Percentiles rank a stretch among this genome's conserved stretches.
Evolutionary conservation across 2,329 filamentous ascomycete genomes (phyloP).

Genomic region (Cephalotrichum gorgonifer): DNA sequence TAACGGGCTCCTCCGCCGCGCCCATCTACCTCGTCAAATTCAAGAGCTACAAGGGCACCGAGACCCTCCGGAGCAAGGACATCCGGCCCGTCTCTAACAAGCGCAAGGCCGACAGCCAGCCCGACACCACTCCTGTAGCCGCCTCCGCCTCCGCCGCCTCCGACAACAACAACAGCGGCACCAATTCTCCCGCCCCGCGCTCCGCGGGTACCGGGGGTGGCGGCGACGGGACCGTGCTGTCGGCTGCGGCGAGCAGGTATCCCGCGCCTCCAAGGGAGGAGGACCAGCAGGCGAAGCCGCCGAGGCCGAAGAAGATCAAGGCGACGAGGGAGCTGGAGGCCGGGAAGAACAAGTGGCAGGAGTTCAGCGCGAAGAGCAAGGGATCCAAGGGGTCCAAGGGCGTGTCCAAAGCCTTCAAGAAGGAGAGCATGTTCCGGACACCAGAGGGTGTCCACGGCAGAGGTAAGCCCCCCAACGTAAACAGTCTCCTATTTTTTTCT

Average conservation of each 20-base stretch:
- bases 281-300: slow-evolving; percentile 55
- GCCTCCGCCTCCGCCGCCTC: slow-evolving; percentile 27
- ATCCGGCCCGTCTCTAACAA: slow-evolving; percentile 73
- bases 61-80: slow-evolving; percentile 73
- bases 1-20: slow-evolving; percentile 82
- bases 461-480: slow-evolving; percentile 44
- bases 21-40: slow-evolving; percentile 94
- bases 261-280: slow-evolving; percentile 43
- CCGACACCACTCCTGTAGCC: slow-evolving; percentile 47
- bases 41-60: slow-evolving; percentile 78
- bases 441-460: slow-evolving; percentile 76
- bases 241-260: slow-evolving; percentile 47
- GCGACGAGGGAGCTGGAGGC: slow-evolving; percentile 85
- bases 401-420: slow-evolving; percentile 53
- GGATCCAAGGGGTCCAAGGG: slow-evolving; percentile 51
- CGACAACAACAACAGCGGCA: too few species aligned
- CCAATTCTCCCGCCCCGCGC: slow-evolving; percentile 11
- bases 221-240: slow-evolving; percentile 37
- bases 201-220: slow-evolving; percentile 8
- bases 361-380: slow-evolving; percentile 74
- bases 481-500: slow-evolving; percentile 3
- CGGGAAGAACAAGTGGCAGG: slow-evolving; percentile 89
- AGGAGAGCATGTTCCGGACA: slow-evolving; percentile 95
- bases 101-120: slow-evolving; percentile 73
- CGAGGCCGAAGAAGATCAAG: slow-evolving; percentile 81